phyloP scores from a whole-genome alignment of 2,329 filamentous ascomycete genomes.

The Plenodomus tracheiphilus region DNA sequence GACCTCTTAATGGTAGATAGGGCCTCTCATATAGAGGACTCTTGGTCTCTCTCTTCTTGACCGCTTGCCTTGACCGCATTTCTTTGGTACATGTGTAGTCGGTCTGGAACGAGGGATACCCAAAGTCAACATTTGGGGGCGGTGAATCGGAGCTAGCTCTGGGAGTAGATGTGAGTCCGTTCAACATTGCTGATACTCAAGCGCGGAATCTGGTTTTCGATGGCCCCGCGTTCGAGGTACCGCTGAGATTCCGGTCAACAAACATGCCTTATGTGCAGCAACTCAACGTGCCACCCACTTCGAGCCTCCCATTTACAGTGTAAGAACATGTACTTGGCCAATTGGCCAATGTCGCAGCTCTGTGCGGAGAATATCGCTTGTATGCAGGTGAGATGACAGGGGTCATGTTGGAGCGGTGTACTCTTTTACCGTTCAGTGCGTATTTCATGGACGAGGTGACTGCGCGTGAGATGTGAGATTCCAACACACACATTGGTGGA shows the following conservation, averaged over 20 bases:
- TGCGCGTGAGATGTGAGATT: background rate
- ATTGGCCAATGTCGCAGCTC: background rate
- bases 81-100: background rate
- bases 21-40: too few species aligned
- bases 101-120: background rate
- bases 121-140: background rate
- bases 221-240: background rate
- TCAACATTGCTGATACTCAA: too few species aligned
- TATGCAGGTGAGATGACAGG: constrained; percentile 8
- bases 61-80: background rate
- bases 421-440: background rate
- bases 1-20: too few species aligned
- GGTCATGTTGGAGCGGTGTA: constrained; percentile 1
- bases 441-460: background rate
- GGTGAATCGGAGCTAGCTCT: background rate
- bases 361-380: background rate
- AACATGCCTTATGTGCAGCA: background rate
- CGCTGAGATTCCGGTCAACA: constrained; percentile 14
- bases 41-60: background rate
- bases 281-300: background rate
- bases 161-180: too few species aligned
- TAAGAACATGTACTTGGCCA: background rate
- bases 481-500: background rate
- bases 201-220: too few species aligned
- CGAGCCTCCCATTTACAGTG: background rate